These are phyloP conservation scores for Penicillium sp. DNA, from an alignment of 2,329 filamentous ascomycete species.

Conservation along the genomic window DNA sequence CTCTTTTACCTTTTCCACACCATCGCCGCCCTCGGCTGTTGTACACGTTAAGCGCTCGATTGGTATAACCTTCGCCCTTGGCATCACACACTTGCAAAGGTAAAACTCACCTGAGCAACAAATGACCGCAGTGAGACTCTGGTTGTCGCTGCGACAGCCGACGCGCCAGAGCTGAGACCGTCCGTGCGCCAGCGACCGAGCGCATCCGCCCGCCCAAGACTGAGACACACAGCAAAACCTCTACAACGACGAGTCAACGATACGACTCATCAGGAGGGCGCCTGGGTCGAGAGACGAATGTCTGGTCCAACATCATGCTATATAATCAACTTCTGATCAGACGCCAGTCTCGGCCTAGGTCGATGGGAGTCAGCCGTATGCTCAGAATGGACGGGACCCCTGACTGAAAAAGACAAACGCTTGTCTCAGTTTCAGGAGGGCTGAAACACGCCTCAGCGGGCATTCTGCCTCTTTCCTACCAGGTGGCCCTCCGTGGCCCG, in stretches of 20 bases:
- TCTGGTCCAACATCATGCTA: not conserved
- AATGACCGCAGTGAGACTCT: not conserved
- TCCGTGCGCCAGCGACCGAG: not conserved
- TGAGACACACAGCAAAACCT: not conserved
- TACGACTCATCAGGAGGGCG: not conserved
- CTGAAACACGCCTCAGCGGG: slow-evolving; percentile 18
- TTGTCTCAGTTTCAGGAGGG: slow-evolving; percentile 11
- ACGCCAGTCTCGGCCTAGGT: not conserved
- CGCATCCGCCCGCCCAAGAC: not conserved
- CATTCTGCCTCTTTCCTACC: not conserved
- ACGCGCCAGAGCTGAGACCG: not conserved
- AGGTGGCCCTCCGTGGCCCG: slow-evolving; percentile 2
- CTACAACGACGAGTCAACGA: not conserved
- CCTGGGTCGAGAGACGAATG: not conserved
- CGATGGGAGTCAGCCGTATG: not conserved
- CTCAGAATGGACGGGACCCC: not conserved
- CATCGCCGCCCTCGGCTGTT: not conserved
- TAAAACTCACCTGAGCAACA: not conserved
- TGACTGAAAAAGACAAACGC: slow-evolving; percentile 2
- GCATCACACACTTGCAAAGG: not conserved
- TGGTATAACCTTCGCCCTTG: not conserved
- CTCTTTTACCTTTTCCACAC: not conserved
- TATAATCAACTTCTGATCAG: not conserved
- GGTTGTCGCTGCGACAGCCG: not conserved
- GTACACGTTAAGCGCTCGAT: not conserved